Percentiles rank a stretch among this genome's conserved stretches.
Conservation (phyloP, 179 eudicot species). For the Silene vulgaris region DNA sequence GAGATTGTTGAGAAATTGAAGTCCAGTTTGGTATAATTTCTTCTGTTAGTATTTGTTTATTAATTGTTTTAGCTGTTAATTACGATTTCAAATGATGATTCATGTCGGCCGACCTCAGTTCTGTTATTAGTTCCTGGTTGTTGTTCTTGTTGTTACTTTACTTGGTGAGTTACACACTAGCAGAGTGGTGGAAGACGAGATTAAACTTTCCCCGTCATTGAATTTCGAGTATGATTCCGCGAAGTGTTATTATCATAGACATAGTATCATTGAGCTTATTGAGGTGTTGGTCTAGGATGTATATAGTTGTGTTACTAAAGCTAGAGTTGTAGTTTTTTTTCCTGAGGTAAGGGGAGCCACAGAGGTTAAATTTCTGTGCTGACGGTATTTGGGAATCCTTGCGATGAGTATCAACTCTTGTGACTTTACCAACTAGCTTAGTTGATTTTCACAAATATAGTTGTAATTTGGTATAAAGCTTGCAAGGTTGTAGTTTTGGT, state of each 20-base stretch:
- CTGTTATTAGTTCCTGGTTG: too few species aligned
- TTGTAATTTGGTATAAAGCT: background rate
- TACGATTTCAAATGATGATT: too few species aligned
- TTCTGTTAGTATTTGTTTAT: background rate
- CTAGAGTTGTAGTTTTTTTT: background rate
- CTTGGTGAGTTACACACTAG: background rate
- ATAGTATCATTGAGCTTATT: background rate
- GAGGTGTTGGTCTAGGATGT: background rate
- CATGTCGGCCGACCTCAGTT: too few species aligned
- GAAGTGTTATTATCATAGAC: conserved; percentile 1
- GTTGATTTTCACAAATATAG: background rate
- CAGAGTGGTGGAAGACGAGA: background rate
- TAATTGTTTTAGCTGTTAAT: too few species aligned
- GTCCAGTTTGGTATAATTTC: conserved; percentile 58
- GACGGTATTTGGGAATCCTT: background rate
- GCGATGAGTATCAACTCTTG: too few species aligned
- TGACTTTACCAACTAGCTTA: too few species aligned
- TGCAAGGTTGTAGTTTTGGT: background rate
- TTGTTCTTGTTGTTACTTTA: background rate
- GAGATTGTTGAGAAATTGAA: conserved; percentile 78
- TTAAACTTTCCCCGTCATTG: background rate
- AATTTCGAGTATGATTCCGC: background rate
- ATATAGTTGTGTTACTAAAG: background rate
- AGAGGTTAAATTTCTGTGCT: background rate
- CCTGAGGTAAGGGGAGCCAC: too few species aligned